phyloP scores from a whole-genome alignment of 352 stramenopile species.

The Nothophytophthora sp. region DNA sequence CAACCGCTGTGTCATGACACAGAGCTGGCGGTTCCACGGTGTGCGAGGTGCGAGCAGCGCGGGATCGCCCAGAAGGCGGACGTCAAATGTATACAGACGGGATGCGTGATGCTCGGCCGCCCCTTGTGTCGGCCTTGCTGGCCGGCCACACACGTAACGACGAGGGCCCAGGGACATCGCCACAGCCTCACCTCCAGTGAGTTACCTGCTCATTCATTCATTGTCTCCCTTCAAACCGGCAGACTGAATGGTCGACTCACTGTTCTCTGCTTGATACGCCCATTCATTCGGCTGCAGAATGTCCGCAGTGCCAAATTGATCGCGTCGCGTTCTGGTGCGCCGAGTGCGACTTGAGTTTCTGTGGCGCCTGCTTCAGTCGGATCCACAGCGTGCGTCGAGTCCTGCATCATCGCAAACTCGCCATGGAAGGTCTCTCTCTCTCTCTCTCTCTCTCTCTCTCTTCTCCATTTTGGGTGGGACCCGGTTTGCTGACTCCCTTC shows the following conservation, averaged over 20 bases:
- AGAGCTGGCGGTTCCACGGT: constrained; percentile 31
- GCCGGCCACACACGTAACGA: constrained; percentile 14
- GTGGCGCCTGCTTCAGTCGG: constrained; percentile 38
- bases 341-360: constrained; percentile 72
- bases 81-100: constrained; percentile 22
- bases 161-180: constrained; percentile 16
- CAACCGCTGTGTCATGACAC: too few relatives aligned
- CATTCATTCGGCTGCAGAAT: too few relatives aligned
- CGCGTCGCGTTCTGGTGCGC: constrained; percentile 49
- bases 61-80: constrained; percentile 14
- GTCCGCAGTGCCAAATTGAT: constrained; percentile 58
- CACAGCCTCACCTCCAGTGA: constrained; percentile 29
- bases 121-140: constrained; percentile 29
- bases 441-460: too few relatives aligned
- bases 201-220: constrained; percentile 1
- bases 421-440: constrained; percentile 36
- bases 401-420: constrained; percentile 36
- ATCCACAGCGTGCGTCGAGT: constrained; percentile 46
- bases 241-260: background rate
- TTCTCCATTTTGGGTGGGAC: too few relatives aligned
- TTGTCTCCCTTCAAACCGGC: background rate
- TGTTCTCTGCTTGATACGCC: constrained; percentile 6
- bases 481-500: too few relatives aligned
- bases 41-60: constrained; percentile 12
- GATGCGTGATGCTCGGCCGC: constrained; percentile 7